Conservation (phyloP, 306 rosid species). For the Urtica urens region DNA sequence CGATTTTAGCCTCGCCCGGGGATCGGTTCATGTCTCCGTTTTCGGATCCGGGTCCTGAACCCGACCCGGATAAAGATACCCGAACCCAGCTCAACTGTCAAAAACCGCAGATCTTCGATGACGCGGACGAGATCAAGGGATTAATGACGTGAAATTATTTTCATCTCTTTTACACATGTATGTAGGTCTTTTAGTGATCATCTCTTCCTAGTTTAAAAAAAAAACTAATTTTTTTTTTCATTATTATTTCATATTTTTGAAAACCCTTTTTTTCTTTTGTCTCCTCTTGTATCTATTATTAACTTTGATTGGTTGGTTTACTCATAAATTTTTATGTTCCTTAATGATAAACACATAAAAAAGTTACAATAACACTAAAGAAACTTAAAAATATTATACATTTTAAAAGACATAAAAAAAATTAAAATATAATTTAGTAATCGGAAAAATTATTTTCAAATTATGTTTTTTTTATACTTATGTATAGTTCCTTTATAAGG, state of each 20-base stretch:
- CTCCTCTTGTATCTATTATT: not conserved
- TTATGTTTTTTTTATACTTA: not conserved
- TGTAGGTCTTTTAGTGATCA: no score
- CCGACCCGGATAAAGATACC: constrained; percentile 2
- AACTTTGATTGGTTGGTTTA: not conserved
- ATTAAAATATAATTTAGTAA: no score
- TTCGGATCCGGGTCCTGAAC: constrained; percentile 12
- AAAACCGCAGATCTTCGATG: constrained; percentile 9
- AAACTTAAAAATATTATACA: not conserved
- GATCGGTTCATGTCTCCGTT: constrained; percentile 4
- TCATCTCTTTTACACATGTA: no score
- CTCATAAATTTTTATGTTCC: not conserved
- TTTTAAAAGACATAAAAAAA: not conserved
- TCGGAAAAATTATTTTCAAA: no score
- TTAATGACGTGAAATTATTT: constrained; percentile 17
- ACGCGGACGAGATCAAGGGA: constrained; percentile 25
- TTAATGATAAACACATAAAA: not conserved
- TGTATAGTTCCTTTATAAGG: not conserved
- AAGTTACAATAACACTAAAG: not conserved
- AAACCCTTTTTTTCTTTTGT: constrained; percentile 2
- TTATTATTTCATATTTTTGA: no score
- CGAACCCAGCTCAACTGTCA: not conserved
- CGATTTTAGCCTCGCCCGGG: not conserved
- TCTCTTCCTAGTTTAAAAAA: no score
- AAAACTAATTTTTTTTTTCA: no score